These are phyloP conservation scores for Skeletonema grethae DNA, from an alignment of 108 stramenopile genomes.

Conservation along the genomic window DNA sequence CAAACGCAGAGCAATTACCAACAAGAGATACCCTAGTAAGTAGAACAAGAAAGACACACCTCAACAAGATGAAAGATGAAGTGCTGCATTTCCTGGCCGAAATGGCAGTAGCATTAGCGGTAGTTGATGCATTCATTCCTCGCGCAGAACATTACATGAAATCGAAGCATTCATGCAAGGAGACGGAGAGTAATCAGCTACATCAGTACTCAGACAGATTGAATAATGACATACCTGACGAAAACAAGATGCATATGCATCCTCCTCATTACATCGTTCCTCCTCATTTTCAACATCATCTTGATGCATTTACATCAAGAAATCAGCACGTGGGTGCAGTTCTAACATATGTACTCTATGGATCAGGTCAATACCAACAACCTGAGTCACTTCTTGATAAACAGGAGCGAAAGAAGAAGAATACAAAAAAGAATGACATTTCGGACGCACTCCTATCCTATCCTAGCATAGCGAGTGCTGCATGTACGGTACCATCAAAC, in stretches of 20 bases:
- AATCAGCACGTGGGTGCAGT: background rate
- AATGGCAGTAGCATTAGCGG: constrained; percentile 13
- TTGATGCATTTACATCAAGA: background rate
- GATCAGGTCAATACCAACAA: background rate
- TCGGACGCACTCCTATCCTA: background rate
- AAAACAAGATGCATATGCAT: background rate
- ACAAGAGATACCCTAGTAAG: background rate
- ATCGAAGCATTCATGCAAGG: background rate
- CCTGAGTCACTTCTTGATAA: background rate
- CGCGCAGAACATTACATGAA: constrained; percentile 22
- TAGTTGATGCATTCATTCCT: constrained; percentile 36
- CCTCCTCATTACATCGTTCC: background rate
- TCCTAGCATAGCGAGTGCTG: background rate
- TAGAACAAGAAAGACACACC: background rate
- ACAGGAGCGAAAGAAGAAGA: background rate
- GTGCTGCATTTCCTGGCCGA: constrained; percentile 16
- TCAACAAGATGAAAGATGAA: constrained; percentile 20
- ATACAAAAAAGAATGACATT: background rate
- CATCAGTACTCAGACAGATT: background rate
- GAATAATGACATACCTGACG: background rate
- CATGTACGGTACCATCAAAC: background rate
- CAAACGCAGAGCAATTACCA: background rate
- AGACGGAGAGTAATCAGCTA: background rate
- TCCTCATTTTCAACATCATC: background rate
- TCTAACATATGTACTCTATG: background rate